These are phyloP conservation scores for Umbellularia californica DNA, from an alignment of 164 flowering plant genomes.

Conservation along the genomic window DNA sequence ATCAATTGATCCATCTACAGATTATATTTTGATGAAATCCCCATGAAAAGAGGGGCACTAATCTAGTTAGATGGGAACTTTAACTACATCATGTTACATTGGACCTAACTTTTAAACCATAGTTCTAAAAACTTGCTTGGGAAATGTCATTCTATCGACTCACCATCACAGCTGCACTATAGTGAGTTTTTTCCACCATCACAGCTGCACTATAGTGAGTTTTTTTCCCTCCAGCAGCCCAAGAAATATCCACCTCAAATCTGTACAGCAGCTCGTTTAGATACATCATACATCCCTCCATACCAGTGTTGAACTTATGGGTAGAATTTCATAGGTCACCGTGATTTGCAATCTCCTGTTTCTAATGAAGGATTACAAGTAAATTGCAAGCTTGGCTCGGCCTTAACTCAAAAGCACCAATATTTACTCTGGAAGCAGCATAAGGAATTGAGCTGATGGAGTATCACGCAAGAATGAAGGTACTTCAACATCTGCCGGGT, in stretches of 20 bases:
- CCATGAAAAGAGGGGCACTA: too few relatives aligned
- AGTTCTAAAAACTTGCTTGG: too few relatives aligned
- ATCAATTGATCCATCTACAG: too few relatives aligned
- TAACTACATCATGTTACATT: too few relatives aligned
- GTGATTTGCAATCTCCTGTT: not conserved
- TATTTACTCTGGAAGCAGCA: constrained; percentile 19
- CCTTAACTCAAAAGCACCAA: not conserved
- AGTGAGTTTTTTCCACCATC: not conserved
- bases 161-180: not conserved
- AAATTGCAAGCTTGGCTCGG: not conserved
- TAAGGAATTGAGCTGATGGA: constrained; percentile 56
- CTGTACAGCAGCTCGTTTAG: not conserved
- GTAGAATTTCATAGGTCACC: too few relatives aligned
- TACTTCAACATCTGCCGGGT: constrained; percentile 57
- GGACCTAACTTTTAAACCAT: too few relatives aligned
- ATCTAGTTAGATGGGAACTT: too few relatives aligned
- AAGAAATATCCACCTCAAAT: not conserved
- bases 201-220: not conserved
- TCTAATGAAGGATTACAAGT: too few relatives aligned
- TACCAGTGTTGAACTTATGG: not conserved
- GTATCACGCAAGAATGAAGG: constrained; percentile 52
- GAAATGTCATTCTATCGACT: not conserved
- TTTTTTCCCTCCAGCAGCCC: not conserved
- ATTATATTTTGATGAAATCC: too few relatives aligned
- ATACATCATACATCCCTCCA: not conserved